Percentiles rank a stretch among this genome's conserved stretches.
These are phyloP conservation scores for Turnera subulata DNA, from an alignment of 345 rosid species.

Conservation along the genomic window DNA sequence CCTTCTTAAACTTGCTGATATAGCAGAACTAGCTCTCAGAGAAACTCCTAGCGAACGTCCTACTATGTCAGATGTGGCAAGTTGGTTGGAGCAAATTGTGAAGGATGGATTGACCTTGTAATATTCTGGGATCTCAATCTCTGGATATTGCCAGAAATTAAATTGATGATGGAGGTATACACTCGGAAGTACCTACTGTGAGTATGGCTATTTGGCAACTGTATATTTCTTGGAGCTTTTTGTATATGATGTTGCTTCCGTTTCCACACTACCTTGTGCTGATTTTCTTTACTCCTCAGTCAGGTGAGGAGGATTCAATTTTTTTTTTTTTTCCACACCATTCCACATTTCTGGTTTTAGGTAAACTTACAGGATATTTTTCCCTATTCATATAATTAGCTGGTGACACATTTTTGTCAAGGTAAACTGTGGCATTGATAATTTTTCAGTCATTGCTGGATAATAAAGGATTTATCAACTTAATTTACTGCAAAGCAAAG, in stretches of 20 bases:
- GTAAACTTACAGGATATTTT: too few relatives aligned
- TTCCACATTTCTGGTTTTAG: conserved; percentile 6
- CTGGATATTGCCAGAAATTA: conserved; percentile 5
- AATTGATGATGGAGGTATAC: conserved; percentile 11
- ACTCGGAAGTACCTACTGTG: too few relatives aligned
- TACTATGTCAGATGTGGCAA: conserved; percentile 51
- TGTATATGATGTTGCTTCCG: conserved; percentile 30
- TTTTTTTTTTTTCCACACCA: conserved; percentile 13
- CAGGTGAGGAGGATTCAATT: conserved; percentile 21
- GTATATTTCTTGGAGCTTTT: conserved; percentile 39
- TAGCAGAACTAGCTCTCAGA: conserved; percentile 65
- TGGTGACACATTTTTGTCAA: too few relatives aligned
- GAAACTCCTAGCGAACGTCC: conserved; percentile 73
- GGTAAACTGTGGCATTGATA: too few relatives aligned
- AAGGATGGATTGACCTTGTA: conserved; percentile 64
- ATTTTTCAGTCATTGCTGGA: too few relatives aligned
- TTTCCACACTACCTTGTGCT: background rate
- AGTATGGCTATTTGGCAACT: conserved; percentile 26
- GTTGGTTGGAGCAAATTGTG: conserved; percentile 58
- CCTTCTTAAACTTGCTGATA: conserved; percentile 69
- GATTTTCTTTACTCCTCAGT: conserved; percentile 16
- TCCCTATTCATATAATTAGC: too few relatives aligned
- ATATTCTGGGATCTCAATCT: conserved; percentile 12
- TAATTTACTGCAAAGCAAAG: too few relatives aligned
- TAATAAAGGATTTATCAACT: too few relatives aligned